A percentile compares a stretch with the other conserved stretches of the same genome.
phyloP scores from a whole-genome alignment of 1,284 basidiomycete species.

The Kwoniella shivajii region DNA sequence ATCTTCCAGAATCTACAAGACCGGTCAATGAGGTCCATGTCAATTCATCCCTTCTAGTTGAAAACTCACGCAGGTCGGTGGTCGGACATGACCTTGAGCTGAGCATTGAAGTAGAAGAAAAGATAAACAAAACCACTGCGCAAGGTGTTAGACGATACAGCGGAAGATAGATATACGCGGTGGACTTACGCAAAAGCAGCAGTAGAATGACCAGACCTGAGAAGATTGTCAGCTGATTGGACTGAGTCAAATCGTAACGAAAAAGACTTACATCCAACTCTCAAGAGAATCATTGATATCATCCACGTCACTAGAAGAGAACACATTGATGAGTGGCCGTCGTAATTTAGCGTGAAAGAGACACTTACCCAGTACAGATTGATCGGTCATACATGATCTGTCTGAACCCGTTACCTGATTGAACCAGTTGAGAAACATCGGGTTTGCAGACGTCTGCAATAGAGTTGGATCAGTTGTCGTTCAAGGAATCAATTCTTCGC shows the following conservation, averaged over 20 bases:
- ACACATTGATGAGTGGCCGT: neutral
- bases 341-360: too few species aligned
- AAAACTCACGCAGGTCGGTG: conserved; percentile 50
- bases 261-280: conserved; percentile 34
- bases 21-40: conserved; percentile 15
- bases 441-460: conserved; percentile 61
- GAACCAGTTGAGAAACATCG: conserved; percentile 49
- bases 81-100: conserved; percentile 63
- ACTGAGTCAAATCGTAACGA: neutral
- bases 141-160: neutral
- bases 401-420: conserved; percentile 57
- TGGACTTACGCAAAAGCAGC: conserved; percentile 36
- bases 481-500: neutral
- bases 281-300: conserved; percentile 62
- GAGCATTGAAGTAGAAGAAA: conserved; percentile 63
- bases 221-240: neutral
- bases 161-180: neutral
- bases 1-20: conserved; percentile 63
- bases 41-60: conserved; percentile 17
- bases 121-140: conserved; percentile 54
- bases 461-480: neutral
- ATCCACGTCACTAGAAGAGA: conserved; percentile 50
- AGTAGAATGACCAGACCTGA: conserved; percentile 41
- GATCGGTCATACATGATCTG: conserved; percentile 59
- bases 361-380: conserved; percentile 58